These are phyloP conservation scores for Polychaeton citri DNA, from an alignment of 2,329 filamentous ascomycete species.

Conservation along the genomic window DNA sequence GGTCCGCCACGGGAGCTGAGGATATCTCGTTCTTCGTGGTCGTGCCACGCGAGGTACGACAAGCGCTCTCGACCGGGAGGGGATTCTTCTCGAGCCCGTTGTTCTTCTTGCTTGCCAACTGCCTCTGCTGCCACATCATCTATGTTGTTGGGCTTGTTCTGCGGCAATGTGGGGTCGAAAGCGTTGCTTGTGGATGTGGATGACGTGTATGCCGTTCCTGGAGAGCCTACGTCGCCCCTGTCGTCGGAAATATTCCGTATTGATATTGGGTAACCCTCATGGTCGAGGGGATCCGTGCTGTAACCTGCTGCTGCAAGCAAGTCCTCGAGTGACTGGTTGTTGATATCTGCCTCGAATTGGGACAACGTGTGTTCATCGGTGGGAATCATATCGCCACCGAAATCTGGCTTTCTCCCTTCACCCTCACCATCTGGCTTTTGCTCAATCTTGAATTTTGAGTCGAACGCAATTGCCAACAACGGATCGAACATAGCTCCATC, in stretches of 20 bases:
- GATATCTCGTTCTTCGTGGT: constrained; percentile 55
- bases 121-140: not conserved
- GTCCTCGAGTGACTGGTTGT: constrained; percentile 28
- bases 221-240: not conserved
- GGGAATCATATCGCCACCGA: constrained; percentile 7
- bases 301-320: constrained; percentile 31
- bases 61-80: constrained; percentile 21
- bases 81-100: not conserved
- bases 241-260: not conserved
- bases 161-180: constrained; percentile 12
- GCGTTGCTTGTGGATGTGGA: not conserved
- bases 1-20: constrained; percentile 55
- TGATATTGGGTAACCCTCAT: not conserved
- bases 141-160: constrained; percentile 7
- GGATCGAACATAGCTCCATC: constrained; percentile 12
- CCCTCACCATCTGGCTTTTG: not conserved
- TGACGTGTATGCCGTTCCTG: not conserved
- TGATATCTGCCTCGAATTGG: constrained; percentile 17
- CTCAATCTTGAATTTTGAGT: not conserved
- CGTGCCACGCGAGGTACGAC: constrained; percentile 37
- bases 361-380: constrained; percentile 18
- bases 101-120: not conserved
- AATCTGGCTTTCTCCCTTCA: not conserved
- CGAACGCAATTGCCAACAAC: constrained; percentile 12
- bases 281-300: constrained; percentile 6